Evolutionary conservation across 768 basidiomycete species (phyloP), one percentile per base, ranked within the genome.

Genomic region (Hysterangium stoloniferum): DNA sequence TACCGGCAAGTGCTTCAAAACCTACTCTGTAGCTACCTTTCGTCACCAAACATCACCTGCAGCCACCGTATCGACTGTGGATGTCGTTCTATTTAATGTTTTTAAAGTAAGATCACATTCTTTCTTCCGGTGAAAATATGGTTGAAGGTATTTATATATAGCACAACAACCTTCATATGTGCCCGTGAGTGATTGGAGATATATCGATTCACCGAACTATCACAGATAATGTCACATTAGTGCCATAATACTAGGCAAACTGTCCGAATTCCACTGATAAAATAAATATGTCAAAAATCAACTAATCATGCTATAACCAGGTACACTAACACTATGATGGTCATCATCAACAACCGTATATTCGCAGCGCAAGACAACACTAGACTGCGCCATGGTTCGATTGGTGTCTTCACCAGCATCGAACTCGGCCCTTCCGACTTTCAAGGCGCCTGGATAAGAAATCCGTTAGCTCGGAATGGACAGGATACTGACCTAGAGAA

Each of bases 111-210:
- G 38, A 6, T 19, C 6, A 6, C 25, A 19, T 6, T 6, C n/a
- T 19, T 19, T 19, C 6, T 6, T n/a, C 19, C 6, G 6, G n/a
- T 6, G 6, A 6, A 40, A 11, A n/a, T 6, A 6, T 6, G 17
- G 38, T 40, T n/a, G 6, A 40, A n/a, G 11, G 6, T 40, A 6
- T 11, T 40, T 17, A 35, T 11, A 11, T 40, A 6, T 24, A 40
- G 38, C 38, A 40, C 25, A 40, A 40, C 38, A 40, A 40, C 25
- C 38, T 40, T n/a, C 38, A 40, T n/a, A 40, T 40, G 38, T 40
- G 38, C 38, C 38, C 38, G 38, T 40, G n/a, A 40, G 38, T 19
- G n/a, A 11, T 19, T 40, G 17, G 11, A 6, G 19, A 40, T 40
- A 40, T 40, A n/a, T n/a, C n/a, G 11, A 40, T n/a, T 19, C 34